A percentile compares a stretch with the other conserved stretches of the same genome.
Evolutionary conservation across 441 rosid genomes (phyloP).

Genomic region (Jatropha multifida): DNA sequence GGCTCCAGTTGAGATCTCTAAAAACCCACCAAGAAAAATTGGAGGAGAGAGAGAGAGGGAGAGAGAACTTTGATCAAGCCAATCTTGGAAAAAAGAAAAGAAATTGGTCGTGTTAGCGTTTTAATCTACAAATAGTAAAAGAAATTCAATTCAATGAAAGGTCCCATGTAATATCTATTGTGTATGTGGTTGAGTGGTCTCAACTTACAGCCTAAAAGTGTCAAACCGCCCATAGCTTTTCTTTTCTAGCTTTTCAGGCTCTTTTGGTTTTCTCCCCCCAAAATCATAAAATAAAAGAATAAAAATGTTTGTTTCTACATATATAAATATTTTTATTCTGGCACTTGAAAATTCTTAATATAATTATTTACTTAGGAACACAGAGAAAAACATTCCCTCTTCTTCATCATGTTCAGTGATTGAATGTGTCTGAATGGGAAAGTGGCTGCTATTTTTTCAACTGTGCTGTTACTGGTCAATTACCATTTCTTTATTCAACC

Average conservation of each 20-base stretch:
- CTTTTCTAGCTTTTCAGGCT: slow-evolving; percentile 13
- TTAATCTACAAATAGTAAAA: neutral
- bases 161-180: neutral
- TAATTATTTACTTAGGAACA: neutral
- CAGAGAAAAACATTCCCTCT: neutral
- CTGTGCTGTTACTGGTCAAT: neutral
- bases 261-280: neutral
- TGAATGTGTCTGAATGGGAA: neutral
- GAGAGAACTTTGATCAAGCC: neutral
- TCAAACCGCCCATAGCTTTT: slow-evolving; percentile 26
- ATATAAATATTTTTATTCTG: neutral
- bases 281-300: neutral
- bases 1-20: slow-evolving; percentile 23
- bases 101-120: neutral
- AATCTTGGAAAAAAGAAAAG: neutral
- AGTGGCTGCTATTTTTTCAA: neutral
- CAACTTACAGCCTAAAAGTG: slow-evolving; percentile 74
- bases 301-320: neutral
- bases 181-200: slow-evolving; percentile 27
- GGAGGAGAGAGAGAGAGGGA: neutral
- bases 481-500: neutral
- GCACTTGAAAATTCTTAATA: no score
- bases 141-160: neutral
- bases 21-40: slow-evolving; percentile 10
- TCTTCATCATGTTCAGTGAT: neutral